Evolutionary conservation across 169 alveolate genomes (phyloP).

Genomic region (Plasmodium knowlesi): DNA sequence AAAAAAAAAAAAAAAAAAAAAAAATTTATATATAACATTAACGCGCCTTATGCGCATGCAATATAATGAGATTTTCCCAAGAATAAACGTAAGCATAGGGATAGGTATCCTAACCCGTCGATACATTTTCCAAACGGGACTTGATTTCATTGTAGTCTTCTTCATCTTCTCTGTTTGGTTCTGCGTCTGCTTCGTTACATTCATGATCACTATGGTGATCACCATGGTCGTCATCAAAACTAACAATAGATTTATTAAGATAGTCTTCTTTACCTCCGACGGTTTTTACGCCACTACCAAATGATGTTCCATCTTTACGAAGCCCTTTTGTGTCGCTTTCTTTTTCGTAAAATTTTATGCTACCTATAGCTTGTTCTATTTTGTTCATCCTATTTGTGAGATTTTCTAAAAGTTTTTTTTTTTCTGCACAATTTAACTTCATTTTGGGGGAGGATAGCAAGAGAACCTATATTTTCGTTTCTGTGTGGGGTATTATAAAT

Average conservation of each 20-base stretch:
- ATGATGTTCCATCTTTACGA: neutral
- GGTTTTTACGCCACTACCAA: neutral
- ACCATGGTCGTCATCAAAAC: neutral
- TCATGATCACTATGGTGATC: neutral
- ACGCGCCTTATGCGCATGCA: neutral
- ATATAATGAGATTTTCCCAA: too few species aligned
- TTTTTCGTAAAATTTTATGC: slow-evolving; percentile 41
- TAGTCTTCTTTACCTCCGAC: neutral
- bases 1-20: neutral
- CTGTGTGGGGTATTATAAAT: neutral
- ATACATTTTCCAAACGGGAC: slow-evolving; percentile 21
- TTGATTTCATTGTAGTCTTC: slow-evolving; percentile 20
- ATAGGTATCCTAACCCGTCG: slow-evolving; percentile 13
- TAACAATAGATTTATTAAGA: neutral
- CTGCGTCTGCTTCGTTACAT: neutral
- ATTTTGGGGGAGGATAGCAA: neutral
- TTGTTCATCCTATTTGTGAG: slow-evolving; percentile 35
- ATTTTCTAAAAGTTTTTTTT: slow-evolving; percentile 17
- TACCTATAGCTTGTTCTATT: slow-evolving; percentile 63
- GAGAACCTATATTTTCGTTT: neutral
- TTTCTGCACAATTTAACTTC: slow-evolving; percentile 24
- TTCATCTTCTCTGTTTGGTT: neutral
- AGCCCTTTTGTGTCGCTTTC: neutral
- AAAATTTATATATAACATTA: neutral
- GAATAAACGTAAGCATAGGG: neutral